Conservation (phyloP, 768 basidiomycete species). For the button mushroom (Agaricus bisporus) region DNA sequence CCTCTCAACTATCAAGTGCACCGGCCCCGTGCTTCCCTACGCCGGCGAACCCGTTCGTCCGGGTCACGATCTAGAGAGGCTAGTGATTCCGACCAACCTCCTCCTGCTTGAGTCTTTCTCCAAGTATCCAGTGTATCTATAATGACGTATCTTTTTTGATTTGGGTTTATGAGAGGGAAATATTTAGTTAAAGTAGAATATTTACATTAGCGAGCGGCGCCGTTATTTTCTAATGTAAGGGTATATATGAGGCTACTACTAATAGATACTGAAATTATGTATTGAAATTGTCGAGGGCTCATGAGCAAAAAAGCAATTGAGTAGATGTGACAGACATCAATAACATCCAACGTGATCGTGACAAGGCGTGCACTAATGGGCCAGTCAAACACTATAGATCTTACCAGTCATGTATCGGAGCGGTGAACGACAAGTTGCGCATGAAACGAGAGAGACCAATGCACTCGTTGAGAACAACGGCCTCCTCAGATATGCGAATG, state of each 20-base stretch:
- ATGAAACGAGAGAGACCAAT: slow-evolving; percentile 15
- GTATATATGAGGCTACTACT: slow-evolving; percentile 4
- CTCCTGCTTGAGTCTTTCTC: not conserved
- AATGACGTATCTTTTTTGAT: not conserved
- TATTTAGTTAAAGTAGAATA: not conserved
- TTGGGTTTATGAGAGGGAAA: not conserved
- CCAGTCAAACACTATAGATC: no score
- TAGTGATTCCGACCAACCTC: slow-evolving; percentile 5
- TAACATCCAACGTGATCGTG: no score
- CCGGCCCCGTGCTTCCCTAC: slow-evolving; percentile 12
- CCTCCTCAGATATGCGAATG: slow-evolving; percentile 48
- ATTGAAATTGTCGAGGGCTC: no score
- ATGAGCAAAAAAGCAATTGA: no score
- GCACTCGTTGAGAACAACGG: slow-evolving; percentile 26
- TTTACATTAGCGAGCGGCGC: slow-evolving; percentile 1
- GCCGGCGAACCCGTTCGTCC: slow-evolving; percentile 1
- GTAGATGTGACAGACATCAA: no score
- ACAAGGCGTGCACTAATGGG: no score
- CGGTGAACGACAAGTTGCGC: slow-evolving; percentile 19
- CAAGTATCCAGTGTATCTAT: not conserved
- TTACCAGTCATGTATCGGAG: slow-evolving; percentile 30
- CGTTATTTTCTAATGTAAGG: slow-evolving; percentile 4
- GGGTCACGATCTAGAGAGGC: slow-evolving; percentile 6
- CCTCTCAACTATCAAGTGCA: slow-evolving; percentile 25
- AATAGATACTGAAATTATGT: not conserved